These are phyloP conservation scores for Tulasnella sp. DNA, from an alignment of 768 basidiomycete species.

Conservation along the genomic window DNA sequence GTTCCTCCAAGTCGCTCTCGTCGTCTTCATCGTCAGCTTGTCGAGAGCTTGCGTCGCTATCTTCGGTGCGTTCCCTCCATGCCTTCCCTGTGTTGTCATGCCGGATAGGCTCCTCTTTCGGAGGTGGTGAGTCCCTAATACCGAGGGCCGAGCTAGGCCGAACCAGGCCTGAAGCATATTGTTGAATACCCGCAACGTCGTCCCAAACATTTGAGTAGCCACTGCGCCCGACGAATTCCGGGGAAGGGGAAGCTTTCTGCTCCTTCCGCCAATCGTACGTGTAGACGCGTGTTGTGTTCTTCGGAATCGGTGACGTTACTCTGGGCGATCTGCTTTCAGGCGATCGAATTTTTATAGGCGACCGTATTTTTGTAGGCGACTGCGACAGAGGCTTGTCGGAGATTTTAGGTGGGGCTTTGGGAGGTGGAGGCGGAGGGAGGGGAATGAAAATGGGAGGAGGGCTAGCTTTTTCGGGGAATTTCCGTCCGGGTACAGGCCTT, in stretches of 20 bases:
- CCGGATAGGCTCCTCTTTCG: background rate
- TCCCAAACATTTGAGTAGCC: constrained; percentile 81
- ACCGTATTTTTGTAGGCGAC: background rate
- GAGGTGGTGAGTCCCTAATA: background rate
- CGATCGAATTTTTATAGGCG: background rate
- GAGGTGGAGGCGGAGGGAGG: constrained; percentile 11
- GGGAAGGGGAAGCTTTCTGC: background rate
- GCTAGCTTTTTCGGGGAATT: constrained; percentile 58
- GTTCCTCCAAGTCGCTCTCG: constrained; percentile 23
- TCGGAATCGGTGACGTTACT: background rate
- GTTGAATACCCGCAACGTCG: constrained; percentile 60
- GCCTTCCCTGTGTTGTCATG: constrained; percentile 20
- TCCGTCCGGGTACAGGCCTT: constrained; percentile 50
- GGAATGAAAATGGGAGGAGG: constrained; percentile 17
- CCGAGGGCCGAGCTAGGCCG: constrained; percentile 19
- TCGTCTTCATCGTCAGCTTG: constrained; percentile 22
- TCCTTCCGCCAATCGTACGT: constrained; percentile 8
- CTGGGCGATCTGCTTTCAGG: background rate
- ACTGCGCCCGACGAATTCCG: constrained; percentile 30
- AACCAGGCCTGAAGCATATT: constrained; percentile 48
- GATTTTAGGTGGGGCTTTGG: constrained; percentile 20
- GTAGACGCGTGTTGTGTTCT: background rate
- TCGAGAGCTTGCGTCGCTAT: constrained; percentile 31
- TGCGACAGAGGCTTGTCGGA: background rate
- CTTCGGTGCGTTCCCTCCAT: constrained; percentile 27